Evolutionary conservation across 768 basidiomycete genomes (phyloP), one percentile per base, ranked within the genome.

Genomic region (Suillus fuscotomentosus): DNA sequence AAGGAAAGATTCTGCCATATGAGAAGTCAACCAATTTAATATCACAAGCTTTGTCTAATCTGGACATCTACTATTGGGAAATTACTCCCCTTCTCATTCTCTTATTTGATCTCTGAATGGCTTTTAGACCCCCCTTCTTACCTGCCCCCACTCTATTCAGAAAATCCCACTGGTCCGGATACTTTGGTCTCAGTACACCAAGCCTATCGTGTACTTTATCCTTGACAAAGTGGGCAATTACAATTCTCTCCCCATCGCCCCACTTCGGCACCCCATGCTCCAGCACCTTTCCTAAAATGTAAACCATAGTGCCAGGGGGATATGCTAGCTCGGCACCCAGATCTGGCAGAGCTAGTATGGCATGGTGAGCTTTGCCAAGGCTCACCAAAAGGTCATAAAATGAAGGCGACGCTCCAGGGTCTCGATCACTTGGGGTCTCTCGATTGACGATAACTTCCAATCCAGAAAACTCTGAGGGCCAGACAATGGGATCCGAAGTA

Each of bases 401-500:
- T n/a, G 62, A 39, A 34, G 0, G 48, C 34, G 34, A 57, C 11
- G 41, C 34, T 8, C 43, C 50, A 5, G n/a, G 20, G 51, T 64
- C 63, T 3, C 9, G 9, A 17, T 60, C 50, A 6, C 9, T 5
- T 22, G 57, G 63, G 2, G 27, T 64, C 20, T 42, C 8, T 45
- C 42, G 7, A 13, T 64, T 64, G 60, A 60, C 38, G 22, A 64
- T 64, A 8, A 64, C 39, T 17, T 61, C 51, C 2, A 61, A 53
- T 31, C 50, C 63, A 42, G 60, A 54, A 55, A 50, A 64, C 7
- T 6, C 3, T 6, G 50, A 64, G 17, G 48, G 60, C 63, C 63
- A 64, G 3, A 43, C 45, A 47, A 24, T 27, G 15, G 22, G 42
- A 4, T 51, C 8, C 31, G 3, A 3, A 14, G 27, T 51, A 5